phyloP scores from a whole-genome alignment of 176 grass and related monocot genomes.

The Juncus effusus region DNA sequence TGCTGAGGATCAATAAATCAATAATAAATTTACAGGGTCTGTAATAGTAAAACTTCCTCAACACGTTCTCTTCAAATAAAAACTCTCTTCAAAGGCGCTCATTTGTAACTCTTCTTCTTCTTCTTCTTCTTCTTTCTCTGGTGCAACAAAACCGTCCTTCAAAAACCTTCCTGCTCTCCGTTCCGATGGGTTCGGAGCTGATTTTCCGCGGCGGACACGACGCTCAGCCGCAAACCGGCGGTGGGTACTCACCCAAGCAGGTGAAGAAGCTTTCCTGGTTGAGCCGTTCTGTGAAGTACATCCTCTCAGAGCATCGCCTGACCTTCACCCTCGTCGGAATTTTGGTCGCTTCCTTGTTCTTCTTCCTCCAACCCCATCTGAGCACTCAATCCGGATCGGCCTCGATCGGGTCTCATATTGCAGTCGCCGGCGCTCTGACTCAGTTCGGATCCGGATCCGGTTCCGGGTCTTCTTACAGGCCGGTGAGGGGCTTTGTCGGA shows the following conservation, averaged over 20 bases:
- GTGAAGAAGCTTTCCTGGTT: conserved; percentile 60
- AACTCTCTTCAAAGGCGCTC: too few species aligned
- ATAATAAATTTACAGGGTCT: too few species aligned
- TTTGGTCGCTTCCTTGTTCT: conserved; percentile 48
- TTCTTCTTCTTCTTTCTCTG: too few species aligned
- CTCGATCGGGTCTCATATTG: not conserved
- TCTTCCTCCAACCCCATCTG: conserved; percentile 33
- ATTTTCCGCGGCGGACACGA: conserved; percentile 51
- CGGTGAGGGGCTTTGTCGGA: conserved; percentile 45
- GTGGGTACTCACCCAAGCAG: conserved; percentile 41
- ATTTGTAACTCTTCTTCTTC: too few species aligned
- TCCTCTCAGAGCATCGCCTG: conserved; percentile 59
- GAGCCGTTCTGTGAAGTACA: conserved; percentile 46
- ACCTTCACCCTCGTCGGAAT: conserved; percentile 70
- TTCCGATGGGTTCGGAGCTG: conserved; percentile 71
- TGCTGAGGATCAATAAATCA: too few species aligned
- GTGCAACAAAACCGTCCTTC: not conserved
- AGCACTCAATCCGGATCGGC: not conserved
- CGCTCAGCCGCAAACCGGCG: conserved; percentile 13
- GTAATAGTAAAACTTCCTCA: too few species aligned
- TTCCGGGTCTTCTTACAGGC: not conserved
- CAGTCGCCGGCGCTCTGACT: not conserved
- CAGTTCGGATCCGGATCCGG: conserved; percentile 25
- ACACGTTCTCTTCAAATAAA: too few species aligned
- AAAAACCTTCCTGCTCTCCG: not conserved